These are phyloP conservation scores for Tulasnella sp. DNA, from an alignment of 768 basidiomycete species.

Conservation along the genomic window DNA sequence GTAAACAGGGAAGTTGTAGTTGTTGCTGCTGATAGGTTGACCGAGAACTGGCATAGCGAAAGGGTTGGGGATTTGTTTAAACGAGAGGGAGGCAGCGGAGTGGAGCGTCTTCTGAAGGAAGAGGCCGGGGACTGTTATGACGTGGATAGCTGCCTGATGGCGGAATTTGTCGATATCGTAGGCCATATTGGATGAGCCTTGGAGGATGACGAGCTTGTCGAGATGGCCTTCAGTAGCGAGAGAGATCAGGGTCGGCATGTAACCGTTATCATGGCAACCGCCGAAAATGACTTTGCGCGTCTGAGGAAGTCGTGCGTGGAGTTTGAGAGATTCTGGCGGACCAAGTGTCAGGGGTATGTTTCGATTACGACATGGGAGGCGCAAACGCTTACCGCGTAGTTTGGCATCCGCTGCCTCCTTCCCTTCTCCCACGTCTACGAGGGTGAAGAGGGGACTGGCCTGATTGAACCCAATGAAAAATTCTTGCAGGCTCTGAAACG, in stretches of 20 bases:
- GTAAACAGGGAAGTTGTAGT: no score
- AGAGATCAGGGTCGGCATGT: neutral
- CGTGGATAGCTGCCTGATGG: neutral
- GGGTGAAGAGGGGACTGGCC: slow-evolving; percentile 7
- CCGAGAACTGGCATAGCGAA: no score
- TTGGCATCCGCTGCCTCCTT: slow-evolving; percentile 17
- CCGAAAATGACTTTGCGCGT: slow-evolving; percentile 10
- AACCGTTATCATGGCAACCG: slow-evolving; percentile 12
- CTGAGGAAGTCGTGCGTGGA: slow-evolving; percentile 14
- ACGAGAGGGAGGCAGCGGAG: neutral
- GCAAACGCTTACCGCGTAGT: neutral
- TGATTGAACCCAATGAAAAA: slow-evolving; percentile 15
- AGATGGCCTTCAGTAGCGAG: slow-evolving; percentile 8
- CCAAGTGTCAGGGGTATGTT: neutral
- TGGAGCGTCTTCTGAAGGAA: neutral
- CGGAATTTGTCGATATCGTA: neutral
- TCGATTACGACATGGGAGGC: neutral
- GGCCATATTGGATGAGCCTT: neutral
- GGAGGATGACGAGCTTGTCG: slow-evolving; percentile 13
- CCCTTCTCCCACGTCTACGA: slow-evolving; percentile 10
- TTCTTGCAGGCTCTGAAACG: neutral
- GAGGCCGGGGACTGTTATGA: neutral
- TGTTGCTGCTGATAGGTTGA: no score
- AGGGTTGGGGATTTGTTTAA: no score
- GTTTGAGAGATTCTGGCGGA: slow-evolving; percentile 1